These are phyloP conservation scores for Populus hybrid DNA, from an alignment of 441 rosid species.

Conservation along the genomic window DNA sequence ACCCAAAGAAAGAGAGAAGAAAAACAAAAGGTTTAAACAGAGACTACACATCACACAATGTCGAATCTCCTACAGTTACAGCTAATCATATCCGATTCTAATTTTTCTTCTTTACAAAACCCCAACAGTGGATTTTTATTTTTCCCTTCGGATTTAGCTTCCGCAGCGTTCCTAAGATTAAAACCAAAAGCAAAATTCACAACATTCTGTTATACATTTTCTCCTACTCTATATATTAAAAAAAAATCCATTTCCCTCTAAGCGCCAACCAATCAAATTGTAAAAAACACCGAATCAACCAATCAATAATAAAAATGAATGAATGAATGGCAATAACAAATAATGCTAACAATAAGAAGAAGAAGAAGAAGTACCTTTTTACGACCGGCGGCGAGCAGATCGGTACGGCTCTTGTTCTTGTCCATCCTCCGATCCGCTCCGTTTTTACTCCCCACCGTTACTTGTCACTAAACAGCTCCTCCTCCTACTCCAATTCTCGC, in stretches of 20 bases:
- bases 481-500: slow-evolving; percentile 23
- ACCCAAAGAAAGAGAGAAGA: neutral
- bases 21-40: neutral
- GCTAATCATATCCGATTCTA: neutral
- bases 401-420: slow-evolving; percentile 86
- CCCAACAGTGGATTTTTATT: neutral
- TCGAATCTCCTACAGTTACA: neutral
- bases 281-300: neutral
- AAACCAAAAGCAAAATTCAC: neutral
- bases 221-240: neutral
- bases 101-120: neutral
- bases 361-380: slow-evolving; percentile 58
- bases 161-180: neutral
- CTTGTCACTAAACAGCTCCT: slow-evolving; percentile 26
- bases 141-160: neutral
- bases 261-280: neutral
- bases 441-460: slow-evolving; percentile 25
- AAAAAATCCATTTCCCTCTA: neutral
- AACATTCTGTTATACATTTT: neutral
- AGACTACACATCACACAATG: neutral
- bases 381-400: slow-evolving; percentile 95
- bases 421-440: slow-evolving; percentile 67
- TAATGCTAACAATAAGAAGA: neutral
- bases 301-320: no score
- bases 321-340: neutral